Evolutionary conservation across 345 rosid species (phyloP), one percentile per base, ranked within the genome.

Genomic region (Eucalyptus erythrocorys): DNA sequence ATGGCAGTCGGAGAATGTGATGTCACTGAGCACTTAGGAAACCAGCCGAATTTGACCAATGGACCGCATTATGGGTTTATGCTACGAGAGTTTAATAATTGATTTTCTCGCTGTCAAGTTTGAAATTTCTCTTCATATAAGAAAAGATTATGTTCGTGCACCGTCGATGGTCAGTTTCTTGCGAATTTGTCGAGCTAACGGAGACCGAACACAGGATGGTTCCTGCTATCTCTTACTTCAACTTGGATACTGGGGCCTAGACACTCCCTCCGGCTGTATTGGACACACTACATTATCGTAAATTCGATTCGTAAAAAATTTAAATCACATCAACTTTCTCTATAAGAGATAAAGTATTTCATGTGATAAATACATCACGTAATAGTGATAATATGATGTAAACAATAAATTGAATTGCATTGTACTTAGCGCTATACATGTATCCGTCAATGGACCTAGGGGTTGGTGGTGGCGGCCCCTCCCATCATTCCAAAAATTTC

Each of bases 221-320:
- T 22, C 84, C 5, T 22, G 84, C 27, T 22, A 40, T 40, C 47
- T 11, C 30, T 76, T 76, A 21, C 82, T 76, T 40, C 42, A 76
- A 76, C 82, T 37, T 40, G 27, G 82, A 40, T 21, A 37, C 8
- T 24, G 26, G 15, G 47, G 82, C 82, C 15, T 19, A 76, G 26
- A 21, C 47, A 40, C 45, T 37, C 47, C 42, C 82, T 37, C 30
- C 5, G 24, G 82, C 27, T 21, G 27, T 76, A 76, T 76, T 12
- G 82, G 47, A 37, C 13, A 24, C 47, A 21, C 47, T 76, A 22
- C 3, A 21, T 21, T 76, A 76, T 21, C 2, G 15, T 40, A 47
- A 68, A 40, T 76, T 37, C 2, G 0, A 76, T 76, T 4, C 0
- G 14, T 37, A 0, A 3, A 40, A 71, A 3, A 4, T 1, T 34